These are phyloP conservation scores for Fusarium staphyleae DNA, from an alignment of 2,329 filamentous ascomycete species.

Conservation along the genomic window DNA sequence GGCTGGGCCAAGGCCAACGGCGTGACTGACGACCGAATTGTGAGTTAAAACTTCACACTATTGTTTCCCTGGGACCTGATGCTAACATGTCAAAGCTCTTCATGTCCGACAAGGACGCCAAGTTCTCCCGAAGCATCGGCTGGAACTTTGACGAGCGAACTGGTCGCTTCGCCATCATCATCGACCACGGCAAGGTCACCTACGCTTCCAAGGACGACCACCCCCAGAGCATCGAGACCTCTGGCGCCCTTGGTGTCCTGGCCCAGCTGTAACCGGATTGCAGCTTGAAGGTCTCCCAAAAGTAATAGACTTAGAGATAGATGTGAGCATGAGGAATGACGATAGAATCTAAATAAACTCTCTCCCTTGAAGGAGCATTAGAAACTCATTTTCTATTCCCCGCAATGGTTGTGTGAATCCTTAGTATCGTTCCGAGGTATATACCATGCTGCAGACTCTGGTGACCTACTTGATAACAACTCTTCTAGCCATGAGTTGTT, in stretches of 20 bases:
- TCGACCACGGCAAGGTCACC: conserved; percentile 83
- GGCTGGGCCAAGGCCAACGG: conserved; percentile 90
- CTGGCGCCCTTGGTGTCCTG: conserved; percentile 62
- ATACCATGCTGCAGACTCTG: neutral
- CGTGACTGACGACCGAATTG: conserved; percentile 71
- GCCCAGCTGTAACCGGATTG: conserved; percentile 55
- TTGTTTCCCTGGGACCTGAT: neutral
- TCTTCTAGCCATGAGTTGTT: conserved; percentile 23
- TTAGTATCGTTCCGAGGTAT: conserved; percentile 7
- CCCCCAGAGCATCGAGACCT: conserved; percentile 52
- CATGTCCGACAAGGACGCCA: conserved; percentile 71
- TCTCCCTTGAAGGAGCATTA: conserved; percentile 17
- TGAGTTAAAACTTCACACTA: conserved; percentile 43
- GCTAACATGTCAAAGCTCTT: conserved; percentile 63
- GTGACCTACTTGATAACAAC: conserved; percentile 15
- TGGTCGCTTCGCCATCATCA: conserved; percentile 78
- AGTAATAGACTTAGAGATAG: conserved; percentile 14
- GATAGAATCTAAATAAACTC: conserved; percentile 28
- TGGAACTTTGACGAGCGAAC: conserved; percentile 80
- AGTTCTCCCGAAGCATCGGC: conserved; percentile 79
- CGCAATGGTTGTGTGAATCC: conserved; percentile 1
- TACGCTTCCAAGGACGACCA: conserved; percentile 79
- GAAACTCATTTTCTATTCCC: neutral
- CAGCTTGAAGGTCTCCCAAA: conserved; percentile 2
- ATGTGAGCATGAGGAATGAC: conserved; percentile 29